Percentiles rank a stretch among this genome's conserved stretches.
Conservation (phyloP, 2,329 filamentous ascomycete species). For the Pseudogymnoascus sp. region DNA sequence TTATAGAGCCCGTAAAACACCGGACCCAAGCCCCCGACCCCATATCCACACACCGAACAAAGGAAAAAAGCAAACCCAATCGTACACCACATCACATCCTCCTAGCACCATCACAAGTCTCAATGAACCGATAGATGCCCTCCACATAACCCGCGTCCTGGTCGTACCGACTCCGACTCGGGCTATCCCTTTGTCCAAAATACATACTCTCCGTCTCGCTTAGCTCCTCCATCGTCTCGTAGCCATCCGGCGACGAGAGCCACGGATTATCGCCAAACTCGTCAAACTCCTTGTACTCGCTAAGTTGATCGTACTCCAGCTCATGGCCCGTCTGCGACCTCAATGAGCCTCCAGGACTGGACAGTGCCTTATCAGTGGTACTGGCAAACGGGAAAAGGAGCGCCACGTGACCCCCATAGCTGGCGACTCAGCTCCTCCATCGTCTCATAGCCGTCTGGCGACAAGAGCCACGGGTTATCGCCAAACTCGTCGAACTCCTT, state of each 20-base stretch:
- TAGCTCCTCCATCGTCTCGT: constrained; percentile 23
- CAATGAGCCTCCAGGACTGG: constrained; percentile 30
- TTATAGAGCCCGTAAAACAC: background rate
- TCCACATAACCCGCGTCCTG: constrained; percentile 49
- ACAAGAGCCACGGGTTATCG: constrained; percentile 21
- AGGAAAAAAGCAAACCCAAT: background rate
- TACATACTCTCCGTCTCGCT: constrained; percentile 25
- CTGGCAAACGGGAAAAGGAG: constrained; percentile 83
- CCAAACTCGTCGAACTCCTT: constrained; percentile 20
- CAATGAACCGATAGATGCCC: constrained; percentile 58
- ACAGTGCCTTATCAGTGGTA: constrained; percentile 34
- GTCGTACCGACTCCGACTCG: constrained; percentile 37
- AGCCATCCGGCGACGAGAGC: constrained; percentile 22
- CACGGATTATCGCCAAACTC: constrained; percentile 20
- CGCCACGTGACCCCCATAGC: constrained; percentile 62
- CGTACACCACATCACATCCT: constrained; percentile 11
- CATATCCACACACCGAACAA: background rate
- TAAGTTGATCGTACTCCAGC: constrained; percentile 7
- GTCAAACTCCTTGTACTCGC: constrained; percentile 22
- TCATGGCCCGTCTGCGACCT: constrained; percentile 34
- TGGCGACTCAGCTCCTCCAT: constrained; percentile 29
- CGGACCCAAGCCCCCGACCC: background rate
- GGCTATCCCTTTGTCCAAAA: constrained; percentile 17
- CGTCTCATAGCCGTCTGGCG: constrained; percentile 24
- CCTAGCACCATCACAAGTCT: constrained; percentile 45